A percentile compares a stretch with the other conserved stretches of the same genome.
These are phyloP conservation scores for Aspergillus cristatus DNA, from an alignment of 495 filamentous ascomycete species.

Conservation along the genomic window DNA sequence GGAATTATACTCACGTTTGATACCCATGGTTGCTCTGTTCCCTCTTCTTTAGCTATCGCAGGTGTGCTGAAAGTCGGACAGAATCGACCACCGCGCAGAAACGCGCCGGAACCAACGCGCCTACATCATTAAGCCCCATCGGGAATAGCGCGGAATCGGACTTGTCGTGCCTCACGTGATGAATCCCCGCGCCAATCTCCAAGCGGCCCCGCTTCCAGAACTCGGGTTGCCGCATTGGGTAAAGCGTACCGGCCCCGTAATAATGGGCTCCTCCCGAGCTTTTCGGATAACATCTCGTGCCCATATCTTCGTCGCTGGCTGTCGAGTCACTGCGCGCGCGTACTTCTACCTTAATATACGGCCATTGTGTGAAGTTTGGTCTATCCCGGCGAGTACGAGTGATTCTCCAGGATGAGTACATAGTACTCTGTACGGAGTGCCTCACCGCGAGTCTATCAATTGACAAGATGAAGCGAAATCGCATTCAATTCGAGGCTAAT, in stretches of 20 bases:
- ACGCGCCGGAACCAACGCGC: constrained; percentile 22
- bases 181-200: constrained; percentile 3
- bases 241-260: no score
- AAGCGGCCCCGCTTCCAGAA: constrained; percentile 17
- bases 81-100: constrained; percentile 8
- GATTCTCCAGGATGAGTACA: constrained; percentile 14
- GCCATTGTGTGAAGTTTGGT: no score
- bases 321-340: no score
- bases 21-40: constrained; percentile 60
- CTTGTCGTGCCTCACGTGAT: constrained; percentile 7
- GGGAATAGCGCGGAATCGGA: constrained; percentile 15
- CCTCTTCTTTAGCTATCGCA: no score
- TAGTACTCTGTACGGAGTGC: background rate
- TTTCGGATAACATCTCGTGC: no score
- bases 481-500: constrained; percentile 36
- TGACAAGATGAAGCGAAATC: constrained; percentile 36
- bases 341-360: no score
- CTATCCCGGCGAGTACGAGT: no score
- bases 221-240: background rate
- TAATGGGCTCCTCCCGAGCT: no score
- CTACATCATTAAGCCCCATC: constrained; percentile 22
- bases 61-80: constrained; percentile 1
- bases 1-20: constrained; percentile 60
- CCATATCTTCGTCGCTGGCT: no score
- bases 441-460: no score